A percentile compares a stretch with the other conserved stretches of the same genome.
These are phyloP conservation scores for Diaporthe helianthi DNA, from an alignment of 2,329 filamentous ascomycete genomes.

Conservation along the genomic window DNA sequence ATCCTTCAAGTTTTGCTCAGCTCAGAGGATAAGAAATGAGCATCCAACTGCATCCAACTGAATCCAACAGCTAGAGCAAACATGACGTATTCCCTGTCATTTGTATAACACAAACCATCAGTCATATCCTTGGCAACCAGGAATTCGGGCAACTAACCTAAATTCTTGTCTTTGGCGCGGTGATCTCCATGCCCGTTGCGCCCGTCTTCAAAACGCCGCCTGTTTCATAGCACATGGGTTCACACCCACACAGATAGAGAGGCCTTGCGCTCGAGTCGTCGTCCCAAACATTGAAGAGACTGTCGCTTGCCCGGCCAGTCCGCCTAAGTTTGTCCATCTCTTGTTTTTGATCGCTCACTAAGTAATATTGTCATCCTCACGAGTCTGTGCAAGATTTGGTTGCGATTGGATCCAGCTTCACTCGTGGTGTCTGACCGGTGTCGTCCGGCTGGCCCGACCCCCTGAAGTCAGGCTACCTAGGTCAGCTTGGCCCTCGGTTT, in stretches of 20 bases:
- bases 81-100: not conserved
- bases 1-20: too few relatives aligned
- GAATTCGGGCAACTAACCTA: too few relatives aligned
- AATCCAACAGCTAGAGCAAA: not conserved
- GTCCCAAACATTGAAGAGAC: not conserved
- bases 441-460: not conserved
- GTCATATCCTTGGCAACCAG: too few relatives aligned
- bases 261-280: not conserved
- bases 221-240: slow-evolving; percentile 26
- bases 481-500: not conserved
- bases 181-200: not conserved
- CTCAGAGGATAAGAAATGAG: not conserved
- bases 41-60: not conserved
- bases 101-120: not conserved
- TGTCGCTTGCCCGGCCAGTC: not conserved
- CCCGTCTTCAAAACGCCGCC: slow-evolving; percentile 24
- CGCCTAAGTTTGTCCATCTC: not conserved
- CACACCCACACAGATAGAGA: not conserved
- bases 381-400: not conserved
- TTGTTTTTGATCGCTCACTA: not conserved
- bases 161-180: not conserved
- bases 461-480: too few relatives aligned
- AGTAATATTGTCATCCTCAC: not conserved
- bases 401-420: not conserved
- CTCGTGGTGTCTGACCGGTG: not conserved